These are phyloP conservation scores for Chlamydomonas incerta DNA, from an alignment of 139 green algal genomes.

Conservation along the genomic window DNA sequence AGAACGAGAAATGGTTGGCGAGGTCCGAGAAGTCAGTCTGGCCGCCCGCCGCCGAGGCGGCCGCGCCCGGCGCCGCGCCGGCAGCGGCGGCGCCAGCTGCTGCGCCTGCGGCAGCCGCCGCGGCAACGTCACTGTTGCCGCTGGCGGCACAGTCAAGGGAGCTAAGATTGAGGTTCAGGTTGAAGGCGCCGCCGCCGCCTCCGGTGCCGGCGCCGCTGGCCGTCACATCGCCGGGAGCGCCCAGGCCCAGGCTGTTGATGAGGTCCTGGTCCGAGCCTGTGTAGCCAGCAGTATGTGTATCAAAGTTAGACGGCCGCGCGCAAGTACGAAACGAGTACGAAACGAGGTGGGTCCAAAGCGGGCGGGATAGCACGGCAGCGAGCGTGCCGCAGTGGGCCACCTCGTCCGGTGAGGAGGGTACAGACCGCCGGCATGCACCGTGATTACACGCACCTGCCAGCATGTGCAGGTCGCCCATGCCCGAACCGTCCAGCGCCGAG, in stretches of 20 bases:
- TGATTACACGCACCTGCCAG: background rate
- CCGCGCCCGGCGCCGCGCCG: background rate
- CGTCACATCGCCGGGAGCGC: background rate
- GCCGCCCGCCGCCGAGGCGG: background rate
- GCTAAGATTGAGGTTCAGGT: background rate
- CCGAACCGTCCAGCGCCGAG: background rate
- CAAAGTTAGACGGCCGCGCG: too few species aligned
- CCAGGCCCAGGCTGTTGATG: slow-evolving; percentile 10
- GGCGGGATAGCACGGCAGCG: too few species aligned
- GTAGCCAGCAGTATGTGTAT: too few species aligned
- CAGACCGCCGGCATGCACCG: too few species aligned
- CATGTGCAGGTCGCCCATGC: slow-evolving; percentile 21
- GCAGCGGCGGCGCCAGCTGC: background rate
- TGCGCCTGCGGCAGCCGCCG: background rate
- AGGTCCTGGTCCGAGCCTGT: slow-evolving; percentile 44
- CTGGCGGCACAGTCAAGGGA: background rate
- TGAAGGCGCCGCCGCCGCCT: background rate
- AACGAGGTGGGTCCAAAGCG: too few species aligned
- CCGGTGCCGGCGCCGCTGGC: background rate
- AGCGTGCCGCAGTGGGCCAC: too few species aligned
- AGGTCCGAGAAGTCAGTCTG: background rate
- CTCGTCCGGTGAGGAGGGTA: too few species aligned
- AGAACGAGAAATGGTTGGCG: slow-evolving; percentile 20
- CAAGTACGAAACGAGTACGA: too few species aligned
- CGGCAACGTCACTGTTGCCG: background rate